phyloP scores from a whole-genome alignment of 768 basidiomycete genomes.

The Russula vinacea region DNA sequence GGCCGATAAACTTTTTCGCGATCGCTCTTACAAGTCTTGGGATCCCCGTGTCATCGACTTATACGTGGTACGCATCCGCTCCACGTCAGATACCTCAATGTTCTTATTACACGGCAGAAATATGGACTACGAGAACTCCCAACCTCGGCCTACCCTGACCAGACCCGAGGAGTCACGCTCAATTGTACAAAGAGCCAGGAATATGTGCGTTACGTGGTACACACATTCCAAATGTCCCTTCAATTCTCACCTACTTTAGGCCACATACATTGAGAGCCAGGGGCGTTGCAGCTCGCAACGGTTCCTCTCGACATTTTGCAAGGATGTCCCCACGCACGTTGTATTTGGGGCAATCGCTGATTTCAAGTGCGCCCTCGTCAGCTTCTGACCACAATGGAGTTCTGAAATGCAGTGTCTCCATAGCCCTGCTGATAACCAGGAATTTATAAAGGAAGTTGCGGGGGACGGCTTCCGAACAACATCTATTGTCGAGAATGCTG shows the following conservation, averaged over 20 bases:
- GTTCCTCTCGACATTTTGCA: slow-evolving; percentile 26
- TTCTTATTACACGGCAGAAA: slow-evolving; percentile 36
- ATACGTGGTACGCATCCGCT: slow-evolving; percentile 40
- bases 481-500: slow-evolving; percentile 19
- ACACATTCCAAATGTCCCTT: neutral
- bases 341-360: slow-evolving; percentile 25
- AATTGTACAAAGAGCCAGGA: slow-evolving; percentile 49
- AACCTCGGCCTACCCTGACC: slow-evolving; percentile 43
- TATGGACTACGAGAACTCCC: slow-evolving; percentile 44
- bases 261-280: slow-evolving; percentile 14
- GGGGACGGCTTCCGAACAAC: slow-evolving; percentile 17
- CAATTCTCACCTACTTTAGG: neutral
- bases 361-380: slow-evolving; percentile 15
- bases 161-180: slow-evolving; percentile 46
- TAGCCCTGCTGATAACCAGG: slow-evolving; percentile 21
- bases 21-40: slow-evolving; percentile 47
- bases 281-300: slow-evolving; percentile 3
- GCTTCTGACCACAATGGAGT: neutral
- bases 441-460: slow-evolving; percentile 5
- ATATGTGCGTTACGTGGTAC: slow-evolving; percentile 31
- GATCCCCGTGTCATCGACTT: slow-evolving; percentile 46
- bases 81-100: neutral
- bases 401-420: neutral
- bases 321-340: slow-evolving; percentile 24
- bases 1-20: slow-evolving; percentile 42